Conservation (phyloP, 2,329 filamentous ascomycete genomes). For the Penicillium polonicum region DNA sequence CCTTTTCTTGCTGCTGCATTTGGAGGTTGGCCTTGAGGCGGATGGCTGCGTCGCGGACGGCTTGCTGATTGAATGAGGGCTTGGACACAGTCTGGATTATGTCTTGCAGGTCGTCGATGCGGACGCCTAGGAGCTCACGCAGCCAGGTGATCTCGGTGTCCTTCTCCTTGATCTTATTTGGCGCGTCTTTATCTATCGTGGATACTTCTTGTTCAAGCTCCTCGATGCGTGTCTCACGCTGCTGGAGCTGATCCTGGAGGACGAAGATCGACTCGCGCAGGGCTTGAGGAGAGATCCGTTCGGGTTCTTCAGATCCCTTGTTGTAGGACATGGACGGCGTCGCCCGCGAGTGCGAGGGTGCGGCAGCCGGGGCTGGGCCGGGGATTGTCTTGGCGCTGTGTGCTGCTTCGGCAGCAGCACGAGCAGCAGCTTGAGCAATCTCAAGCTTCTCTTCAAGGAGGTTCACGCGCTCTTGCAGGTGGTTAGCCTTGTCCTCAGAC, state of each 20-base stretch:
- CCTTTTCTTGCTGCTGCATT: slow-evolving; percentile 96
- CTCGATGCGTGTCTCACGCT: slow-evolving; percentile 87
- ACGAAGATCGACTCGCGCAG: slow-evolving; percentile 95
- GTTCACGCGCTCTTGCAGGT: slow-evolving; percentile 78
- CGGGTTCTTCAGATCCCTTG: slow-evolving; percentile 57
- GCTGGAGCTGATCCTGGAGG: slow-evolving; percentile 92
- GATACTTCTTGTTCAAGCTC: slow-evolving; percentile 72
- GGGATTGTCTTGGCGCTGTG: slow-evolving; percentile 55
- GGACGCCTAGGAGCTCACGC: slow-evolving; percentile 85
- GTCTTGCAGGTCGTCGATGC: slow-evolving; percentile 87
- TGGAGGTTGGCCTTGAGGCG: slow-evolving; percentile 90
- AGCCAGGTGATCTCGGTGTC: slow-evolving; percentile 95
- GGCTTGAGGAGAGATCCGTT: slow-evolving; percentile 91
- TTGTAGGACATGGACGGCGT: slow-evolving; percentile 50
- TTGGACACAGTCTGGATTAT: slow-evolving; percentile 77
- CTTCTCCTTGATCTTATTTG: slow-evolving; percentile 80
- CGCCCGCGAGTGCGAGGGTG: slow-evolving; percentile 41
- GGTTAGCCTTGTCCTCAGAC: slow-evolving; percentile 78
- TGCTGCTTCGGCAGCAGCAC: slow-evolving; percentile 75
- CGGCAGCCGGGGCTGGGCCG: slow-evolving; percentile 28
- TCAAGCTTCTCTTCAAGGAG: slow-evolving; percentile 90
- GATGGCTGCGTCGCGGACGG: slow-evolving; percentile 86
- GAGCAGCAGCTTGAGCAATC: slow-evolving; percentile 82
- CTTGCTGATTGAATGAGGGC: slow-evolving; percentile 72
- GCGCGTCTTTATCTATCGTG: slow-evolving; percentile 71